phyloP scores from a whole-genome alignment of 768 basidiomycete species.

The Exsudoporus frostii region DNA sequence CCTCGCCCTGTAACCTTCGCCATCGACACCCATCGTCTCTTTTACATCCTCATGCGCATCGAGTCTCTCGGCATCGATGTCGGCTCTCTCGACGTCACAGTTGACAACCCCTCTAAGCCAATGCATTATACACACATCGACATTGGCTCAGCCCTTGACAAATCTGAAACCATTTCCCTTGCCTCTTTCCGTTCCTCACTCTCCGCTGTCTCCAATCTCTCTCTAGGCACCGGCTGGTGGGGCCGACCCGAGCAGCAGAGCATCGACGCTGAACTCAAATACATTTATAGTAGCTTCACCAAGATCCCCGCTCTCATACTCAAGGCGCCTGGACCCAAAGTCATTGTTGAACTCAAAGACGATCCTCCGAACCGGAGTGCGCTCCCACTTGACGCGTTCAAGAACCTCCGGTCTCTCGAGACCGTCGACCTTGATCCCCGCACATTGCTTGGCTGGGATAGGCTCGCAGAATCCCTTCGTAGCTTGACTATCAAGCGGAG shows the following conservation, averaged over 20 bases:
- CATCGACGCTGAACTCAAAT: slow-evolving; percentile 75
- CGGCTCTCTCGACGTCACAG: slow-evolving; percentile 74
- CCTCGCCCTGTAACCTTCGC: slow-evolving; percentile 64
- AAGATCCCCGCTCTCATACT: slow-evolving; percentile 79
- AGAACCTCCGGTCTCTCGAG: slow-evolving; percentile 74
- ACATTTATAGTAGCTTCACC: slow-evolving; percentile 86
- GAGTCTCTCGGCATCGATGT: slow-evolving; percentile 77
- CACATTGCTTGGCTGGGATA: slow-evolving; percentile 79
- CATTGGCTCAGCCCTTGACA: slow-evolving; percentile 47
- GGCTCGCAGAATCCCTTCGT: slow-evolving; percentile 62
- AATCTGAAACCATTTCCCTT: slow-evolving; percentile 71
- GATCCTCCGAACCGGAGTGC: slow-evolving; percentile 73
- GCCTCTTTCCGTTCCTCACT: slow-evolving; percentile 74
- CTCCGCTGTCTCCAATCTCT: slow-evolving; percentile 72
- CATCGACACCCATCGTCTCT: slow-evolving; percentile 79
- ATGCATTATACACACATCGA: slow-evolving; percentile 66
- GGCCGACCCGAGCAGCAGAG: slow-evolving; percentile 51
- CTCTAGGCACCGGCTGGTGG: slow-evolving; percentile 77
- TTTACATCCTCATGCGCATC: slow-evolving; percentile 84
- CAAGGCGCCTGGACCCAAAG: slow-evolving; percentile 57
- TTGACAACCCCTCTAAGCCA: slow-evolving; percentile 72
- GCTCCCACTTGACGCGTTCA: slow-evolving; percentile 80
- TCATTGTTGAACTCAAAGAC: slow-evolving; percentile 64
- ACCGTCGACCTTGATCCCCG: slow-evolving; percentile 82
- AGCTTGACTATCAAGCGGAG: slow-evolving; percentile 76